phyloP scores from a whole-genome alignment of 2,329 filamentous ascomycete species.

The Trichoderma atrobrunneum region DNA sequence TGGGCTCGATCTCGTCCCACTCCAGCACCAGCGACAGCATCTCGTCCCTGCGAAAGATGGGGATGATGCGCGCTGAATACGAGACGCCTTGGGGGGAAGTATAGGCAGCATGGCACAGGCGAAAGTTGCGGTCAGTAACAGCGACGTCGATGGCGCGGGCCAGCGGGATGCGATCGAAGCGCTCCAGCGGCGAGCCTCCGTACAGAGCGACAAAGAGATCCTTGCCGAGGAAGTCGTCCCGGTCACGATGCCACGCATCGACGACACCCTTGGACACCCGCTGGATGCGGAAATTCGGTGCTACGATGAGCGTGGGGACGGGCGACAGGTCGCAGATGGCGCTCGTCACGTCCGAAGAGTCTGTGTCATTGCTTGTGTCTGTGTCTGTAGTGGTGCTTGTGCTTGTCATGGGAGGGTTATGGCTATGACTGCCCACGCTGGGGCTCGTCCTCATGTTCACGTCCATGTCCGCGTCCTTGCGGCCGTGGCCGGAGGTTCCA shows the following conservation, averaged over 20 bases:
- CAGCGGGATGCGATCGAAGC: slow-evolving; percentile 29
- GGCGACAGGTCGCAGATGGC: slow-evolving; percentile 25
- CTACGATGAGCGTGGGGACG: slow-evolving; percentile 32
- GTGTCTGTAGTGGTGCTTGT: not conserved
- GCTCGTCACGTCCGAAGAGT: not conserved
- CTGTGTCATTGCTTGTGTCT: not conserved
- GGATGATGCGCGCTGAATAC: slow-evolving; percentile 34
- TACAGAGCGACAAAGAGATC: slow-evolving; percentile 30
- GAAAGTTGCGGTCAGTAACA: slow-evolving; percentile 27
- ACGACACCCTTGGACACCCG: slow-evolving; percentile 31
- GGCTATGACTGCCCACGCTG: not conserved
- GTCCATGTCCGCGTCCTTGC: not conserved
- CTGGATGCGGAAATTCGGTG: slow-evolving; percentile 31
- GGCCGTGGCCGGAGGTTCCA: not conserved
- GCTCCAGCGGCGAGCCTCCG: slow-evolving; percentile 27
- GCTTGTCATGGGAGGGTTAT: not conserved
- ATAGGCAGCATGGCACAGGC: slow-evolving; percentile 26
- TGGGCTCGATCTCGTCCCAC: slow-evolving; percentile 29
- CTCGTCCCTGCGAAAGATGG: slow-evolving; percentile 30
- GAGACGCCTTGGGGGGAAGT: slow-evolving; percentile 12
- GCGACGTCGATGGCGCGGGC: slow-evolving; percentile 31
- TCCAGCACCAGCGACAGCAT: slow-evolving; percentile 33
- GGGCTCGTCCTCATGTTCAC: not conserved
- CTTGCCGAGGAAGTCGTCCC: slow-evolving; percentile 28
- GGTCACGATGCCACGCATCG: slow-evolving; percentile 27